Conservation (phyloP, 108 stramenopile genomes). For the Cyclostephanos tholiformis region DNA sequence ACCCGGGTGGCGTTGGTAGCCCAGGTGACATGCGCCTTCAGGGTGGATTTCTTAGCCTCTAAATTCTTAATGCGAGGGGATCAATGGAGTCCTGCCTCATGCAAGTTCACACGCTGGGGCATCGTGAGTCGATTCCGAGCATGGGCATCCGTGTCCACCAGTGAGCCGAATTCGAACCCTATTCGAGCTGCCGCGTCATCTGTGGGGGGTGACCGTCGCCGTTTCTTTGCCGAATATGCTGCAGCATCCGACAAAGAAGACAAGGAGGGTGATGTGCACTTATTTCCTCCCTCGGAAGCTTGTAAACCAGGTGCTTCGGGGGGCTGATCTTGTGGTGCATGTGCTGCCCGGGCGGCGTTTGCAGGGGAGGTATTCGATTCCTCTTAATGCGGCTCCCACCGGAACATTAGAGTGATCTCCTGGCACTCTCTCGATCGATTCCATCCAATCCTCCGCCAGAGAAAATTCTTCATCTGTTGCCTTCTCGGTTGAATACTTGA, state of each 20-base stretch:
- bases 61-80: neutral
- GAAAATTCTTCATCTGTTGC: constrained; percentile 10
- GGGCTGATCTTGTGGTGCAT: neutral
- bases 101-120: constrained; percentile 4
- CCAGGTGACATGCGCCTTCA: constrained; percentile 5
- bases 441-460: neutral
- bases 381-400: no score
- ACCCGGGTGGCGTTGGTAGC: neutral
- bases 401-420: neutral
- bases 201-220: neutral
- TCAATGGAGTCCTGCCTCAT: neutral
- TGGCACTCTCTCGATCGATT: neutral
- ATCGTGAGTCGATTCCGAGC: neutral
- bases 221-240: neutral
- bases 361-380: neutral
- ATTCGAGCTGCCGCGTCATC: neutral
- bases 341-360: neutral
- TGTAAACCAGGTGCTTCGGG: neutral
- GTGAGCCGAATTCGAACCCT: neutral
- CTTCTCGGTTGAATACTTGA: neutral
- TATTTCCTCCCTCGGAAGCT: constrained; percentile 9
- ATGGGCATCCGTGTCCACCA: neutral
- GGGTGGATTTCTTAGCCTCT: neutral
- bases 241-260: neutral
- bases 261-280: neutral